These are phyloP conservation scores for Diplodia mutila DNA, from an alignment of 2,329 filamentous ascomycete species.

Conservation along the genomic window DNA sequence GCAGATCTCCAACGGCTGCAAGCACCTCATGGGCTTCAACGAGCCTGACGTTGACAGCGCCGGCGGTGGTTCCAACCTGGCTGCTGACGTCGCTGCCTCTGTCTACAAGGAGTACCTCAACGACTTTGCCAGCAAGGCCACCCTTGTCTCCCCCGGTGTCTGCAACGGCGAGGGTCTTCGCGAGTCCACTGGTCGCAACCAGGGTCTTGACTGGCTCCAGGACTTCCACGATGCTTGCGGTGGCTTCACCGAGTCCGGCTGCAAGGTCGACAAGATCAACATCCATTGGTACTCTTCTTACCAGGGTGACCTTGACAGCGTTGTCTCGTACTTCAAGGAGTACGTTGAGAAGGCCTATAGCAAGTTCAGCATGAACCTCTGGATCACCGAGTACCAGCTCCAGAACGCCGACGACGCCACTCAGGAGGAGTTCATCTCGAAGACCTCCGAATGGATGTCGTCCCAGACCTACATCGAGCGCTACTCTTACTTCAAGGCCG, in stretches of 20 bases:
- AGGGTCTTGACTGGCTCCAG: conserved; percentile 62
- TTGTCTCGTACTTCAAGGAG: conserved; percentile 56
- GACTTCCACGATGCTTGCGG: conserved; percentile 58
- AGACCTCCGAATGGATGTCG: conserved; percentile 51
- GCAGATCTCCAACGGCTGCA: conserved; percentile 59
- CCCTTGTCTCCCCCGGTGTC: conserved; percentile 63
- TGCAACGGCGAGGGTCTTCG: conserved; percentile 58
- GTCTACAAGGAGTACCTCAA: conserved; percentile 60
- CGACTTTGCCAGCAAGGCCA: conserved; percentile 57
- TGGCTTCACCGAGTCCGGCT: conserved; percentile 52
- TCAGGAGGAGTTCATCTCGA: conserved; percentile 53
- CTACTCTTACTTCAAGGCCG: conserved; percentile 44
- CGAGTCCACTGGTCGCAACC: conserved; percentile 29
- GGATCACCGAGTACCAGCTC: conserved; percentile 68
- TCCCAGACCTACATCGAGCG: conserved; percentile 45
- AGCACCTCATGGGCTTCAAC: conserved; percentile 69
- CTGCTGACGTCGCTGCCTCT: conserved; percentile 55
- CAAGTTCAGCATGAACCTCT: conserved; percentile 52
- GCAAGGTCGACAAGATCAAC: conserved; percentile 63
- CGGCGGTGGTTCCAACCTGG: conserved; percentile 61
- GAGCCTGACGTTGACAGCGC: conserved; percentile 68
- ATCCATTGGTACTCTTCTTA: conserved; percentile 65
- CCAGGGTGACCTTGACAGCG: conserved; percentile 38
- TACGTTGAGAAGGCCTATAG: conserved; percentile 54
- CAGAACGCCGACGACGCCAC: conserved; percentile 49